Evolutionary conservation across 2,329 filamentous ascomycete species (phyloP), one percentile per base, ranked within the genome.

Genomic region (Metarhizium album): DNA sequence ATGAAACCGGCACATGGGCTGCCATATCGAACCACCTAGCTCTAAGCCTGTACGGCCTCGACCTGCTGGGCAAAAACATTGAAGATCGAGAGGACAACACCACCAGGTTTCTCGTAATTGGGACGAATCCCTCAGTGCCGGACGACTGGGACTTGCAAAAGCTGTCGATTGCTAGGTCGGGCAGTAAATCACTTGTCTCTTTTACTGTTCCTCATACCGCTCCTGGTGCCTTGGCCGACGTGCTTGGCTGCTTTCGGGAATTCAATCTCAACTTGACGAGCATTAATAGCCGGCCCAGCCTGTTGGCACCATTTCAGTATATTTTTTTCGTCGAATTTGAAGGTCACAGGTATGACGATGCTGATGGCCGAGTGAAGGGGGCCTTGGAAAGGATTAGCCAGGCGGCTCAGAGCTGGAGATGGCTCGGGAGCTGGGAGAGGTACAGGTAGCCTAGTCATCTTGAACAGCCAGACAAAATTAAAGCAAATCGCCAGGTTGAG

Each of bases 291-390:
- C 72, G 91, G 56, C 91, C 91, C 4, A 90, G 87, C 60, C 78
- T 86, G 51, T 72, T 78, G 38, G 70, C 73, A 58, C 81, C 86
- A 20, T 97, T 95, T 80, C 83, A 94, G 64, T 97, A 97, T 69
- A 79, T 96, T 37, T 96, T 97, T 70, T 90, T 97, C 63, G 83
- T 96, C 29, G 91, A 97, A 72, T 90, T 95, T 60, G 79, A 86
- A 64, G 84, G 86, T 1, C 76, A 80, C 64, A 67, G 58, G 53
- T 54, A 63, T 49, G 59, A 66, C 20, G 80, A 80, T 58, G 72
- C 73, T 2, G 73, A 76, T 48, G 77, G 74, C 3, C 72, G 74
- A 54, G 83, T 90, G 16, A 74, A 78, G 52, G 68, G 67, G 22
- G 84, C 82, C 24, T 66, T 90, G 62, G 70, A 70, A 47, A 76